Conservation (phyloP, 177 flowering plant species). For the Telopea speciosissima region DNA sequence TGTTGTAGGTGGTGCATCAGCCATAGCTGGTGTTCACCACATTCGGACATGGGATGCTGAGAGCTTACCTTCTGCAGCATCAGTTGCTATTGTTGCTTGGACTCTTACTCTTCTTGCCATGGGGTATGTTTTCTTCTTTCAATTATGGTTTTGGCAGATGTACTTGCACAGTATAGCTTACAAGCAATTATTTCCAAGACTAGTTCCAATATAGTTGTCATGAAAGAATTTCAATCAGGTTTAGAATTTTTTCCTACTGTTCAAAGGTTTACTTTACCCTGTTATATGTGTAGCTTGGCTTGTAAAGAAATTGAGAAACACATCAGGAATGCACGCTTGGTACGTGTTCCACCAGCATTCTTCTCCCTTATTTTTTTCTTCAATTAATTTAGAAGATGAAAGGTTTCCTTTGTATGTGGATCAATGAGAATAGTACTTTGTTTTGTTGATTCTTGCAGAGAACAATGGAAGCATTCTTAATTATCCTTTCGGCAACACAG, state of each 20-base stretch:
- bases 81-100: conserved; percentile 56
- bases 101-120: conserved; percentile 61
- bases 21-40: conserved; percentile 45
- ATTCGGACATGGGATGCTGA: conserved; percentile 39
- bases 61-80: conserved; percentile 48
- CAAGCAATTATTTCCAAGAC: too few species aligned
- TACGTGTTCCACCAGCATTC: conserved; percentile 19
- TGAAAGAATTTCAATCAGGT: neutral
- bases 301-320: conserved; percentile 71
- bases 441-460: conserved; percentile 42
- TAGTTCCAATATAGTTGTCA: neutral
- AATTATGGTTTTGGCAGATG: too few species aligned
- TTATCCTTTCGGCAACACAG: conserved; percentile 84
- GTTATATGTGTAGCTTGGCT: conserved; percentile 55
- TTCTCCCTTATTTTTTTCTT: neutral
- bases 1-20: conserved; percentile 56
- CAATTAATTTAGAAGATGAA: too few species aligned
- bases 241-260: neutral
- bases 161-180: too few species aligned
- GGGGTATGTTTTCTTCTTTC: conserved; percentile 33
- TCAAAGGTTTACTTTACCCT: neutral
- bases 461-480: conserved; percentile 91
- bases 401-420: neutral
- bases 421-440: neutral
- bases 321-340: conserved; percentile 65